Evolutionary conservation across 2,329 filamentous ascomycete genomes (phyloP), one percentile per base, ranked within the genome.

Genomic region (Fusarium euwallaceae): DNA sequence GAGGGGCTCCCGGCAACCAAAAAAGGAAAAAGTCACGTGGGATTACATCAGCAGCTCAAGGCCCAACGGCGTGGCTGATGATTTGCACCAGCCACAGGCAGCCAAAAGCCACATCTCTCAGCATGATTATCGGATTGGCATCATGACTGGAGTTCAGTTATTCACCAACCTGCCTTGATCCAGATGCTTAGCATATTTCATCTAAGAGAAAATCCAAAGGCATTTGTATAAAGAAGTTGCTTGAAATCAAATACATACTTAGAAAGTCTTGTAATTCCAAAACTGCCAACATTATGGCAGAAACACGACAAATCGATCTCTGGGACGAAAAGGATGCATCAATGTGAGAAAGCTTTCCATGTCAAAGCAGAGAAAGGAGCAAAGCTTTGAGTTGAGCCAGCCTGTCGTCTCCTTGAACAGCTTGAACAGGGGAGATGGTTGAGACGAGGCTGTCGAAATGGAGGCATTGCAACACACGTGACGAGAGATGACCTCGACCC

Each of bases 1-100:
- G 83, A 84, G 83, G 83, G 83, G 83, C 82, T 85, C 69, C 70
- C 69, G 67, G 68, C 70, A 61, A 60, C 62, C 69, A 51, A 66
- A 73, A 73, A 74, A 61, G 69, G 61, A 39, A 16, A 16, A 64
- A 29, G 71, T 84, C 82, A 84, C 82, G 83, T 84, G 83, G 34
- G 9, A 67, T 82, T 81, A 81, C 71, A 67, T 82, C 78, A 83
- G 77, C 79, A 45, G n/a, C 2, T 12, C 17, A 16, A 22, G 37
- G 4, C 29, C 11, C 37, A 53, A 58, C 20, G 29, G 27, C 63
- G 75, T 78, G 76, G 76, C 76, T 69, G 24, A 55, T 67, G 64
- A 7, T 3, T 4, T 9, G 24, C 7, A 29, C 55, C 62, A 76
- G 51, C 73, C 71, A 67, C 68, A 64, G 71, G 78, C 53, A 55